Base-by-base conservation (phyloP, 306 rosid species). In the Fagus crenata region DNA sequence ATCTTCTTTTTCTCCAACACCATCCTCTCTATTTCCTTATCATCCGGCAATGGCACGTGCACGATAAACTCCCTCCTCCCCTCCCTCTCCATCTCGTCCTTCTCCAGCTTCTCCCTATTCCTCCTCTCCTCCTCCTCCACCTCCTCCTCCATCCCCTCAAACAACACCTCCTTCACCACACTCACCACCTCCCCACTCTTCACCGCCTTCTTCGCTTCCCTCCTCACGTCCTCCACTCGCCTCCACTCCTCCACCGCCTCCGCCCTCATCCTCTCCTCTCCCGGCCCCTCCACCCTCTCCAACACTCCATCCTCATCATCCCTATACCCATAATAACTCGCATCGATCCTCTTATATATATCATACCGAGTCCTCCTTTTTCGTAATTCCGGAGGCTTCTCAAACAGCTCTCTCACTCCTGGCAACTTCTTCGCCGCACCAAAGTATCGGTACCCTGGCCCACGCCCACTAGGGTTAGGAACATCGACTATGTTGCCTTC, bases 401-500 rank as follows among this genome's bases (percentile, higher is more conserved):
- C 98, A 33, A 92, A 94, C 9, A 94, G 86, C 84, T 94, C 96
- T 0, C 77, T 75, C 2, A 94, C 98, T 0, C 98, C 96, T 0
- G 98, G 97, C 18, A 92, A 80, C 75, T 92, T 90, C 81, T 94
- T 94, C 0, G 98, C 97, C 0, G 98, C 97, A 9, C 98, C 98
- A 3, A 92, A 94, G 18, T 94, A 94, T 0, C 96, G 86, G 41
- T 94, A 94, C 0, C 98, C 98, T 0, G 98, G 92, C 36, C 98
- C 98, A 0, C 98, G 96, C 56, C 98, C 98, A 14, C 96, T 84
- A 0, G 97, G 96, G 76, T 94, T 94, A 0, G 97, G 97, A 9
- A 94, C 98, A 49, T 94, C 98, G 0, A 94, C 96, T 15, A 92
- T 94, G 74, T 94, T 94, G 2, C 98, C 98, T 1, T 92, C 98